Conservation (phyloP, 1,284 basidiomycete species). For the Trichosporon asahii region DNA sequence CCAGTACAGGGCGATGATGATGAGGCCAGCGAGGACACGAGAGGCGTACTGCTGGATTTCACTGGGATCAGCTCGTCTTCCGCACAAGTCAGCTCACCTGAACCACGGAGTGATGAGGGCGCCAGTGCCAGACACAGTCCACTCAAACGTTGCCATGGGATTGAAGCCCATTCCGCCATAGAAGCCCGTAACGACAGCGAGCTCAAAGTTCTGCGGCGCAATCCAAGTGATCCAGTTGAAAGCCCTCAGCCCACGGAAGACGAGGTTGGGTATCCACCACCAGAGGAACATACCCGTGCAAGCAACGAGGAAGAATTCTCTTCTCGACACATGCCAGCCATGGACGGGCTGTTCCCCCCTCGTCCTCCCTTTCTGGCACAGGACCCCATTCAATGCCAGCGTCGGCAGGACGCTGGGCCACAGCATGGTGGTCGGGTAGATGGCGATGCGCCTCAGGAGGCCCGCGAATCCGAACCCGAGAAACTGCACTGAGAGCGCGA, state of each 20-base stretch:
- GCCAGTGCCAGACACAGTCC: neutral
- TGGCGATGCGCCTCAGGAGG: neutral
- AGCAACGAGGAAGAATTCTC: neutral
- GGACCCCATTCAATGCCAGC: conserved; percentile 12
- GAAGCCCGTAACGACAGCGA: conserved; percentile 23
- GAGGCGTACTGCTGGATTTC: neutral
- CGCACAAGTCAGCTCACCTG: neutral
- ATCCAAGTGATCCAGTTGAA: conserved; percentile 63
- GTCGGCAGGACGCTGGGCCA: conserved; percentile 19
- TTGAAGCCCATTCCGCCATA: conserved; percentile 39
- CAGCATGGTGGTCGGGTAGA: conserved; percentile 15
- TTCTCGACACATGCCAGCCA: neutral
- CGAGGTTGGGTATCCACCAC: conserved; percentile 46
- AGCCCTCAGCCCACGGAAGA: conserved; percentile 54
- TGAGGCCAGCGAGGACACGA: neutral
- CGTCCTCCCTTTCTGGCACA: neutral
- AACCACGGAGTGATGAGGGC: neutral
- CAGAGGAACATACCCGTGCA: conserved; percentile 19
- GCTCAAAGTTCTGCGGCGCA: conserved; percentile 41
- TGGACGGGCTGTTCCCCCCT: neutral
- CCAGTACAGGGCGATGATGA: conserved; percentile 12
- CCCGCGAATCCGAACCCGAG: conserved; percentile 17
- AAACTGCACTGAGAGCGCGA: conserved; percentile 12
- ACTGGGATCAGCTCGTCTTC: neutral
- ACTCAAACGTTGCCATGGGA: conserved; percentile 39